Base-by-base conservation (phyloP, 2,329 filamentous ascomycete species). In the Verticillium tricorpus region DNA sequence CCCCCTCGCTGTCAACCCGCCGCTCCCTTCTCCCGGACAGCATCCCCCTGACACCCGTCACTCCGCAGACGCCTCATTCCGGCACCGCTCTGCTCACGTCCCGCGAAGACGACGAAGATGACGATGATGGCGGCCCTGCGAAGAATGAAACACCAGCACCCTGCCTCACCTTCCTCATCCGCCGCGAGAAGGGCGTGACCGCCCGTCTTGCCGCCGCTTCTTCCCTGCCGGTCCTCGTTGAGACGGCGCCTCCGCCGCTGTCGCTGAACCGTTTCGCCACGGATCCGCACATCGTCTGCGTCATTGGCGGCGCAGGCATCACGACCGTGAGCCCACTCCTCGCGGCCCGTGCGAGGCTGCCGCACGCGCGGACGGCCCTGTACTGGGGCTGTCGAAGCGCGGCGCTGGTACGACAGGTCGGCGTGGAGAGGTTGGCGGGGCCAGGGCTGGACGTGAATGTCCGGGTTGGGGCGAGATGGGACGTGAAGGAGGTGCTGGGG, bases 81-180 rank as follows among this genome's bases (percentile, higher is more conserved):
- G 56, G 61, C 58, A 28, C 58, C 56, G 17, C 34, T 12, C 4
- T 60, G 40, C 8, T 39, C 32, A 1, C 62, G 39, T 2, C 32
- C 50, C 34, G 50, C 8, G 58, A 62, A 14, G 56, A 60, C 28
- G 60, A 62, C 2, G 62, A 56, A 0, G 55, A 59, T 31, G 62
- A 62, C 31, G 45, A 60, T 11, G 39, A 45, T 6, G 17, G 25
- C 19, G 45, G 22, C n/a, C 57, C 54, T 14, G 55, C 57, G 11
- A 61, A 59, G 1, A 55, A 62, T 5, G 25, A n/a, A 7, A 35
- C 60, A 3, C 61, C 61, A 1, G 52, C 58, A 9, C 32, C 60
- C 11, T 15, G 58, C 6, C 62, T 60, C 15, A 59, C 62, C 45
- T 60, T 64, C 15, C 60, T 59, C 58, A 62, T 62, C 31, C 58